Base-by-base conservation (phyloP, 257 asterid genomes). In the Fraxinus quadrangulata region DNA sequence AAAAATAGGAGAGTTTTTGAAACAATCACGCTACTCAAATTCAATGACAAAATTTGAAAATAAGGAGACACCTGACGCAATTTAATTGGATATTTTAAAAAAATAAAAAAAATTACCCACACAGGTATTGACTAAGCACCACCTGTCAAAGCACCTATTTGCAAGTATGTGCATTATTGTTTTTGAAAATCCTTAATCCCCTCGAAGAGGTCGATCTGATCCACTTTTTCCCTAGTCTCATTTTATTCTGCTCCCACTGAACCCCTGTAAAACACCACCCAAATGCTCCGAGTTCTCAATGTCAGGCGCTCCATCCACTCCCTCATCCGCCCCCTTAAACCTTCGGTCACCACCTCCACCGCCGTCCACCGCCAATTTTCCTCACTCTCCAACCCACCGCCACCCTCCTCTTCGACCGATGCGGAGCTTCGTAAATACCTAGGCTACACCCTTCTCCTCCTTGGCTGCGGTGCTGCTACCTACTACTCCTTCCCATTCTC, bases 401-500 rank as follows among this genome's bases (percentile, higher is more conserved):
- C 91, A 26, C 74, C 84, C 19, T 51, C 96, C 19, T 76, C 97
- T 67, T 65, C 88, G 72, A 33, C 90, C 78, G 97, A 95, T 72
- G 85, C 97, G 63, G 97, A 95, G 76, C 71, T 93, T 80, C 98
- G 98, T 33, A 89, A 89, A 61, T 95, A 95, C 90, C 34, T 91
- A 54, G 98, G 99, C 67, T 95, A 93, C 92, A 75, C 90, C 45
- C 31, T 86, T 86, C 98, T 95, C 81, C 78, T 93, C 80, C 83
- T 93, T 54, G 96, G 91, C 66, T 90, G 93, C 84, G 98, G 92
- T 79, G 95, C 84, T 80, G 92, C 91, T 78, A 95, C 99, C 36
- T 95, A 93, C 87, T 93, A 90, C 87, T 89, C 98, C 42, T 95
- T 91, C 90, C 98, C 98, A 5, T 86, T 91, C 77, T 86, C 97